A percentile compares a stretch with the other conserved stretches of the same genome.
Evolutionary conservation across 2,329 filamentous ascomycete genomes (phyloP).

Genomic region (Penicillium expansum): DNA sequence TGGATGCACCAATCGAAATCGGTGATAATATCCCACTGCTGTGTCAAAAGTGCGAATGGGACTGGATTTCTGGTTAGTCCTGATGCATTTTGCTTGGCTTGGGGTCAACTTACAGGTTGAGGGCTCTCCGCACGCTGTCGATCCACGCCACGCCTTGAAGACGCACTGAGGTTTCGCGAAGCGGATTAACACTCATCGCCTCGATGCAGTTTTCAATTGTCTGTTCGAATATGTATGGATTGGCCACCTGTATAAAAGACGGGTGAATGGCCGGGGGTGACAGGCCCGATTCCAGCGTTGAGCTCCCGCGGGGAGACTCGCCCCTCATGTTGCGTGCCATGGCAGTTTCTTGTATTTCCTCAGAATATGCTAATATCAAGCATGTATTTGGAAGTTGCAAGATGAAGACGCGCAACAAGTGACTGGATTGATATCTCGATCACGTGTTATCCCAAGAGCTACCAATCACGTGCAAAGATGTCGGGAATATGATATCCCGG

Average conservation of each 20-base stretch:
- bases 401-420: not conserved
- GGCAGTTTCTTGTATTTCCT: not conserved
- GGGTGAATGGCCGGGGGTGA: conserved; percentile 54
- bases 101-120: conserved; percentile 66
- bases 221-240: conserved; percentile 79
- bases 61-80: conserved; percentile 43
- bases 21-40: conserved; percentile 89
- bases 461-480: not conserved
- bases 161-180: conserved; percentile 75
- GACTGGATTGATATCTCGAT: conserved; percentile 10
- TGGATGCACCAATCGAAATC: conserved; percentile 82
- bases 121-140: conserved; percentile 72
- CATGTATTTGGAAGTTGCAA: conserved; percentile 3
- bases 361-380: not conserved
- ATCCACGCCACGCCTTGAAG: conserved; percentile 87
- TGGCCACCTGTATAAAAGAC: conserved; percentile 62
- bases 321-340: conserved; percentile 27
- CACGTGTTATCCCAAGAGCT: conserved; percentile 11
- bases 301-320: conserved; percentile 10
- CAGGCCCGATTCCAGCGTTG: conserved; percentile 10
- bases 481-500: conserved; percentile 3
- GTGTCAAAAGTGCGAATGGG: conserved; percentile 91
- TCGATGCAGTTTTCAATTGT: conserved; percentile 71
- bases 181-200: conserved; percentile 67
- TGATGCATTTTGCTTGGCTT: conserved; percentile 1